A percentile compares a stretch with the other conserved stretches of the same genome.
Conservation (phyloP, 2,329 filamentous ascomycete species). For the Ophiocordyceps camponoti-leonardi region DNA sequence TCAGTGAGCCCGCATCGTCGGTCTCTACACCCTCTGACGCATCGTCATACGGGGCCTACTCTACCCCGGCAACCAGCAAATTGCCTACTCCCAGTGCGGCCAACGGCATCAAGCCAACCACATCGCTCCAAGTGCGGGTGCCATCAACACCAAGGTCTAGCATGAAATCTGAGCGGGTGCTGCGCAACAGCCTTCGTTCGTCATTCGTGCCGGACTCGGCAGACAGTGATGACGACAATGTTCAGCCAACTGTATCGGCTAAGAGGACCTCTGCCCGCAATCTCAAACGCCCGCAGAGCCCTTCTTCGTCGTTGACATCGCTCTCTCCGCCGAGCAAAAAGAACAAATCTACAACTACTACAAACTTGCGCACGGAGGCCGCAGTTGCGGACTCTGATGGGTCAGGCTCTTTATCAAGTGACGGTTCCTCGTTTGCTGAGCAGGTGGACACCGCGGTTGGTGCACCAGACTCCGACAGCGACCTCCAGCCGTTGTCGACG, state of each 20-base stretch:
- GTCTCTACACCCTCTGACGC: conserved; percentile 12
- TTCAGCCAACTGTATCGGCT: conserved; percentile 1
- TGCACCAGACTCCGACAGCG: conserved; percentile 7
- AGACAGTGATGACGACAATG: neutral
- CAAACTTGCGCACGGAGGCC: conserved; percentile 16
- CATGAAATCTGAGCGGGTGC: conserved; percentile 11
- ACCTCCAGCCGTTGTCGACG: conserved; percentile 12
- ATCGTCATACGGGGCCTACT: conserved; percentile 15
- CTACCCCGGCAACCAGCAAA: conserved; percentile 20
- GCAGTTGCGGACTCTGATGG: conserved; percentile 8
- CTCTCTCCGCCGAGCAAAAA: conserved; percentile 13
- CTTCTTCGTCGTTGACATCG: conserved; percentile 5
- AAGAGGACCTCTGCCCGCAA: neutral
- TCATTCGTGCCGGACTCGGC: conserved; percentile 14
- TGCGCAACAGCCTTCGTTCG: conserved; percentile 27
- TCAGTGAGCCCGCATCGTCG: conserved; percentile 15
- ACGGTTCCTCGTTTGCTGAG: conserved; percentile 5
- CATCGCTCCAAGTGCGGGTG: conserved; percentile 13
- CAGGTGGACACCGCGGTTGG: conserved; percentile 5
- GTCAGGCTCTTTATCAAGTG: conserved; percentile 1
- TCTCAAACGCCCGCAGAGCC: conserved; percentile 10
- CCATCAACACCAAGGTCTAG: conserved; percentile 7
- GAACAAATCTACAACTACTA: conserved; percentile 8
- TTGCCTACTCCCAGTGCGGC: conserved; percentile 15
- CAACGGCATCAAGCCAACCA: conserved; percentile 3